A percentile compares a stretch with the other conserved stretches of the same genome.
Evolutionary conservation across 208 protist species (phyloP).

Genomic region (Acanthamoeba healyi): DNA sequence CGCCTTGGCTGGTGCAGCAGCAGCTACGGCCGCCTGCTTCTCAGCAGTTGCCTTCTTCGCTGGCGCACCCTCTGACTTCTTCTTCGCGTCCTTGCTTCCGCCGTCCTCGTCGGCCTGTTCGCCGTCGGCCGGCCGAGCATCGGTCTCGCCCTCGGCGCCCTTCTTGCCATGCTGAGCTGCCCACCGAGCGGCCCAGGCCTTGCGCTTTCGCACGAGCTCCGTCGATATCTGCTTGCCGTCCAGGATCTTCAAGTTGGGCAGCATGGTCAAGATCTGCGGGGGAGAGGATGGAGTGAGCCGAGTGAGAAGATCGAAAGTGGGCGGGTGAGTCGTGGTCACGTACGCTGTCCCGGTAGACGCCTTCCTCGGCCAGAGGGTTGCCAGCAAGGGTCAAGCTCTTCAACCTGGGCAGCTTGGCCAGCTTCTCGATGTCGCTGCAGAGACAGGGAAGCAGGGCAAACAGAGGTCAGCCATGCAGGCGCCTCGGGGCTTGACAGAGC

Average conservation of each 20-base stretch:
- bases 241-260: conserved; percentile 50
- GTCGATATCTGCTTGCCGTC: conserved; percentile 52
- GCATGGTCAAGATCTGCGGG: not conserved
- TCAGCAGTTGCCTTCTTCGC: not conserved
- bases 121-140: not conserved
- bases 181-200: conserved; percentile 34
- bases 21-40: not conserved
- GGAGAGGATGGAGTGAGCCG: not conserved
- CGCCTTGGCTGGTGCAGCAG: not conserved
- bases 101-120: not conserved
- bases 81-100: not conserved
- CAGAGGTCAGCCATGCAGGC: too few species aligned
- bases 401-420: conserved; percentile 73
- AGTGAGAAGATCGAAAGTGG: not conserved
- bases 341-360: conserved; percentile 73
- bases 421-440: conserved; percentile 27
- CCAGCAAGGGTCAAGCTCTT: conserved; percentile 77
- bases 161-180: conserved; percentile 21
- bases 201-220: conserved; percentile 25
- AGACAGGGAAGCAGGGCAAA: not conserved
- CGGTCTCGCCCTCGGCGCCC: not conserved
- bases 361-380: conserved; percentile 61
- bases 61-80: not conserved
- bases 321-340: not conserved
- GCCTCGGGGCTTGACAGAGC: too few species aligned